Evolutionary conservation across 768 basidiomycete species (phyloP).

Genomic region (Tricholomella constricta): DNA sequence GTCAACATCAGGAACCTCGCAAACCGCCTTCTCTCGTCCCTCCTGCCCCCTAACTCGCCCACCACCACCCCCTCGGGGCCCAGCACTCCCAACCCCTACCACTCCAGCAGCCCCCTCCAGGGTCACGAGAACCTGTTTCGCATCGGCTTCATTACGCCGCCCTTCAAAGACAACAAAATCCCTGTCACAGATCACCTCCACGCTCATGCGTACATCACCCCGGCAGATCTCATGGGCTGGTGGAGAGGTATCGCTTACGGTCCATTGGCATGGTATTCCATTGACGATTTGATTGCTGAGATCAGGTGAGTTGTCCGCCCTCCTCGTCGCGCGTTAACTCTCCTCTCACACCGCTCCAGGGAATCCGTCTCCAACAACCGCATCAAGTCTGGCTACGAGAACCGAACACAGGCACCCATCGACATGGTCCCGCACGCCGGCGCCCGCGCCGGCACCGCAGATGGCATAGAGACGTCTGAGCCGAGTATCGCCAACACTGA

Average conservation of each 20-base stretch:
- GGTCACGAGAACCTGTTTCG: slow-evolving; percentile 44
- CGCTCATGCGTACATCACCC: slow-evolving; percentile 69
- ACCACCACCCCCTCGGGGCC: slow-evolving; percentile 35
- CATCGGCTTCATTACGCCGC: slow-evolving; percentile 79
- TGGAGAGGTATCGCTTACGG: slow-evolving; percentile 70
- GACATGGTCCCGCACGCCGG: slow-evolving; percentile 75
- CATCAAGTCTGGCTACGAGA: slow-evolving; percentile 73
- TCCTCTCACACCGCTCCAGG: slow-evolving; percentile 37
- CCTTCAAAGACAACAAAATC: slow-evolving; percentile 76
- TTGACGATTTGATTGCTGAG: slow-evolving; percentile 81
- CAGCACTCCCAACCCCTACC: slow-evolving; percentile 4
- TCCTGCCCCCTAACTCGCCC: slow-evolving; percentile 41
- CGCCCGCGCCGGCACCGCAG: slow-evolving; percentile 60
- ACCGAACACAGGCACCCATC: slow-evolving; percentile 63
- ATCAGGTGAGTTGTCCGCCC: slow-evolving; percentile 56
- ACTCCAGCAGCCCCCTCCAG: slow-evolving; percentile 28
- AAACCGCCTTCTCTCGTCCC: slow-evolving; percentile 52
- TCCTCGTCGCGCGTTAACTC: background rate
- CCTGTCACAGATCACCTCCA: slow-evolving; percentile 82
- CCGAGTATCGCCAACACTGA: slow-evolving; percentile 47
- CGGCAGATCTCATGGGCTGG: slow-evolving; percentile 71
- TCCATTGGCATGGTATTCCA: slow-evolving; percentile 70
- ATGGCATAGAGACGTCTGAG: slow-evolving; percentile 64
- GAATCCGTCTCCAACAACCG: slow-evolving; percentile 84
- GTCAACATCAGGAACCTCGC: slow-evolving; percentile 61